Evolutionary conservation across 768 basidiomycete species (phyloP), one percentile per base, ranked within the genome.

Genomic region (Boletus sensibilis): DNA sequence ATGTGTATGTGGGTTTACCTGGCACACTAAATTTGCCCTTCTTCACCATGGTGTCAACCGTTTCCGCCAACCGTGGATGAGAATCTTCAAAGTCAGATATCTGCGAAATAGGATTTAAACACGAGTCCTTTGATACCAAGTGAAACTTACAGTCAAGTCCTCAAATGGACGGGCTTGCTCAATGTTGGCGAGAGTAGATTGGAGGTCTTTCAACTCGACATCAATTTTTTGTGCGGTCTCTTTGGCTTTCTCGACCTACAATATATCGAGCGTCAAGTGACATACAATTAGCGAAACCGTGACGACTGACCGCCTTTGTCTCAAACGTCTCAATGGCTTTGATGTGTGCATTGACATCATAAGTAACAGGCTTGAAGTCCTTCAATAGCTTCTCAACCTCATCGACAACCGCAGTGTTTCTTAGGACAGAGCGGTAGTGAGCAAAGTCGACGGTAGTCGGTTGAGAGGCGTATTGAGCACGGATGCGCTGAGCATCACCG

Each of bases 1-100:
- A 29, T 16, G 16, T 2, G 4, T 20, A 16, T 16, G 16, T 20
- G 16, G 16, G 18, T 79, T 52, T 70, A 88, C 94, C 95, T 67
- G 96, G 96, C 56, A 98, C 95, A 67, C 89, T 93, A 89, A 93
- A 97, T 79, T 98, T 97, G 75, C 95, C 95, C 79, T 98, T 94
- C 84, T 89, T 87, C 61, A 98, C 74, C 94, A 97, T 96, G 63
- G 81, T 90, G 78, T 98, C 93, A 57, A 97, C 92, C 41, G 90
- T 86, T 75, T 97, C 86, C 38, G 80, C 77, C 73, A 98, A 86
- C 74, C 92, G 92, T 18, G 97, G 97, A 75, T 97, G 90, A 25
- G 96, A 96, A 59, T 87, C 81, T 63, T 87, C 86, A 64, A 98
- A 91, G 59, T 99, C 96, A 68, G 89, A 87, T 59, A 87, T 80